Conservation (phyloP, 2,329 filamentous ascomycete genomes). For the Fusarium sp. region DNA sequence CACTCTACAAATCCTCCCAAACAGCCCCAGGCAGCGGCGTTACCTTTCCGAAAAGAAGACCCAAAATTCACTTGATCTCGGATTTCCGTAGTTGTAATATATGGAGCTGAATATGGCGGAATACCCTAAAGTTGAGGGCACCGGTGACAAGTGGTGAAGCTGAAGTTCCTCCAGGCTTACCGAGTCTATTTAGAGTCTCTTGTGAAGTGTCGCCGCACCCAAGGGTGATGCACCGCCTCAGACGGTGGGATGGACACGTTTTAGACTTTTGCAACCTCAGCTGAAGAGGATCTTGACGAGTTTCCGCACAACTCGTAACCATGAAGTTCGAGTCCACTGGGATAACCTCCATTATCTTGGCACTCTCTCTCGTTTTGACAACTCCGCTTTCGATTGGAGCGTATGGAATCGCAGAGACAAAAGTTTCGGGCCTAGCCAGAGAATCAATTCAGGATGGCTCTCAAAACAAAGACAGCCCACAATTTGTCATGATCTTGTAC, state of each 20-base stretch:
- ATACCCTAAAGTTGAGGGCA: not conserved
- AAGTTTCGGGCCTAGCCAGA: not conserved
- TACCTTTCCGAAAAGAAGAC: no score
- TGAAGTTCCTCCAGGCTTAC: not conserved
- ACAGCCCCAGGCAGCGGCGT: no score
- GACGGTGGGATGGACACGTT: not conserved
- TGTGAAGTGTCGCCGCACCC: not conserved
- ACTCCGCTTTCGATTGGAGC: not conserved
- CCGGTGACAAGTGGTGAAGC: not conserved
- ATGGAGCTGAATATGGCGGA: no score
- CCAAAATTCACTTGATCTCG: no score
- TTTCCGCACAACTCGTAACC: not conserved
- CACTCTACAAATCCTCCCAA: no score
- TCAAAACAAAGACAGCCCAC: not conserved
- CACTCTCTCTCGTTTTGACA: not conserved
- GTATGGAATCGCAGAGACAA: not conserved
- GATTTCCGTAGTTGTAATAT: no score
- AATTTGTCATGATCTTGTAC: conserved; percentile 5
- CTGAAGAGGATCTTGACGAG: not conserved
- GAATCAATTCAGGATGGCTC: not conserved
- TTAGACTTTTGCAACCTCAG: not conserved
- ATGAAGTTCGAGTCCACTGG: not conserved
- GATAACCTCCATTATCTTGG: not conserved
- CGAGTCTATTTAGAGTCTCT: not conserved
- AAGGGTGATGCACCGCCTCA: no score